Evolutionary conservation across 2,329 filamentous ascomycete species (phyloP), one percentile per base, ranked within the genome.

Genomic region (Atkinsonella hypoxylon): DNA sequence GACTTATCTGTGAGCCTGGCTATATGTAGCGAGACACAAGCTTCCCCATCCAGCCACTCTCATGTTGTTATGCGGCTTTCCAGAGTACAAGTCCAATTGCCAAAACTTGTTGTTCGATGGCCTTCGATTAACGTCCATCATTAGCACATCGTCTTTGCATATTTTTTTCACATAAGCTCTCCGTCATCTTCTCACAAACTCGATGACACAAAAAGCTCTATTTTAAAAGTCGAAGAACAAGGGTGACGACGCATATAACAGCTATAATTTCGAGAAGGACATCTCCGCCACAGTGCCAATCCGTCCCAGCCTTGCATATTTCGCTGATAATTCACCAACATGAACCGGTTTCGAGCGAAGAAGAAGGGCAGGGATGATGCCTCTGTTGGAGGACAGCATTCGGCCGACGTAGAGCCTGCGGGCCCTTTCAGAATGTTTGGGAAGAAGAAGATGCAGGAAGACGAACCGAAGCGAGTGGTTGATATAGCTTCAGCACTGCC

Each of bases 291-390:
- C 18, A 38, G 34, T 10, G 10, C 15, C 15, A 34, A 31, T 47
- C 17, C 15, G 45, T 18, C 13, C 2, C 26, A 7, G 15, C 2
- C 6, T 3, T 39, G 31, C 17, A 26, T 18, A 32, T 4, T 26
- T 45, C 15, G n/a, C 17, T 12, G 31, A 39, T 12, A 45, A n/a
- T 4, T 13, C 17, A 30, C 47, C 51, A 55, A 50, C 15, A 60
- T 90, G 86, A 89, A 91, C 70, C 81, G 86, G 50, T 88, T 90
- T 62, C 75, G 86, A 59, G 82, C 74, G 46, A 84, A 83, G 69
- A 89, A 83, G 73, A 85, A 81, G 76, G 76, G 66, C 50, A 80
- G 79, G 70, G 82, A 84, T 45, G 77, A 78, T 9, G 58, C 64
- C 40, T 55, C 64, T n/a, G 57, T 65, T 38, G 68, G 69, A 13